A percentile compares a stretch with the other conserved stretches of the same genome.
phyloP scores from a whole-genome alignment of 2,329 filamentous ascomycete genomes.

The Pyricularia grisea region DNA sequence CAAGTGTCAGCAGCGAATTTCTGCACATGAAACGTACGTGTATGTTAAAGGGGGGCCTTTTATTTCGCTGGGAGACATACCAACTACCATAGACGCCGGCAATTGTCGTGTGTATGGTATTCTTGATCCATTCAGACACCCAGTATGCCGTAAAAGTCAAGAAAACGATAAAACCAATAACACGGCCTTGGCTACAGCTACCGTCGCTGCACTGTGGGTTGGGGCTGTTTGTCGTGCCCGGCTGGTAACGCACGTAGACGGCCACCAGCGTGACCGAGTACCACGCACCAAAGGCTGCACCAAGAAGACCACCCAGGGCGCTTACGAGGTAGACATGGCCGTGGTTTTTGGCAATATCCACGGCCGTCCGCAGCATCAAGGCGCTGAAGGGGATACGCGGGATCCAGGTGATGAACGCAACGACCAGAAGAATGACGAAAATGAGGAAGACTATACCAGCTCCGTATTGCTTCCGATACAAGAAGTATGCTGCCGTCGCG shows the following conservation, averaged over 20 bases:
- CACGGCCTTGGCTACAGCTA: conserved; percentile 64
- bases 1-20: not conserved
- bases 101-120: conserved; percentile 80
- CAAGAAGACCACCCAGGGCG: conserved; percentile 69
- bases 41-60: no score
- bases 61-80: conserved; percentile 22
- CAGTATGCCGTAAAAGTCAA: conserved; percentile 89
- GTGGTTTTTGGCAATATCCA: conserved; percentile 74
- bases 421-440: conserved; percentile 68
- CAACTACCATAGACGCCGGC: conserved; percentile 86
- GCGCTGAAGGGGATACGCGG: conserved; percentile 84
- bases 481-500: conserved; percentile 81
- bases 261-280: conserved; percentile 79
- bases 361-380: conserved; percentile 77
- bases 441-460: conserved; percentile 82
- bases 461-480: conserved; percentile 65
- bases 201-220: conserved; percentile 44
- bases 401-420: conserved; percentile 86
- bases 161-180: conserved; percentile 78
- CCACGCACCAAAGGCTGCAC: conserved; percentile 71
- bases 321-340: conserved; percentile 85
- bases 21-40: not conserved
- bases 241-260: conserved; percentile 77
- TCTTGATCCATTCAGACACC: conserved; percentile 90
- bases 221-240: conserved; percentile 27